Percentiles rank a stretch among this genome's conserved stretches.
Conservation (phyloP, 257 asterid genomes). For the Primulina huaijiensis region DNA sequence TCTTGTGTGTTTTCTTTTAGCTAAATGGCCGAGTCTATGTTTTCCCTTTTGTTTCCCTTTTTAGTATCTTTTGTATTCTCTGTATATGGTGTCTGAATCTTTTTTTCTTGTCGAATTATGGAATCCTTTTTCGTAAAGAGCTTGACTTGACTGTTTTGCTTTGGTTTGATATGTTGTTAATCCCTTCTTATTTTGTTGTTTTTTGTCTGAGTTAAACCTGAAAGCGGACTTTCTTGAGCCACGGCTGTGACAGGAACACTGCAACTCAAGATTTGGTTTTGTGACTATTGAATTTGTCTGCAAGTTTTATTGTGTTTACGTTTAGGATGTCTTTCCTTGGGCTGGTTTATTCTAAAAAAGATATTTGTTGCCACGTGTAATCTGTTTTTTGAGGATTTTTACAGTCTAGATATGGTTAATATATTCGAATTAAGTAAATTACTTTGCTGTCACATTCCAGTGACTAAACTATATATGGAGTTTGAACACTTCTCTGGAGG, state of each 20-base stretch:
- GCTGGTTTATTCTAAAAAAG: neutral
- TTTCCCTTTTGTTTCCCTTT: constrained; percentile 12
- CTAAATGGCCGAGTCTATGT: neutral
- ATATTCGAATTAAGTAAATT: neutral
- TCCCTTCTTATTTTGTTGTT: neutral
- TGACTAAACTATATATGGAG: neutral
- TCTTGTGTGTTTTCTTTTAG: neutral
- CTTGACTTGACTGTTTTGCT: neutral
- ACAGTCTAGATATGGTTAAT: neutral
- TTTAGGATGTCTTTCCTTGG: neutral
- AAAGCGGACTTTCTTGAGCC: neutral
- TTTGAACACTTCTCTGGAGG: neutral
- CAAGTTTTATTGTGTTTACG: neutral
- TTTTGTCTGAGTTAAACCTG: neutral
- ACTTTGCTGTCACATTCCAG: neutral
- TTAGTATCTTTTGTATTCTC: neutral
- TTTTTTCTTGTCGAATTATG: neutral
- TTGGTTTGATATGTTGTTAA: neutral
- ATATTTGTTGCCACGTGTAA: too few relatives aligned
- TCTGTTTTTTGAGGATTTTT: neutral
- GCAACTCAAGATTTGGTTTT: neutral
- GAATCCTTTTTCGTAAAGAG: neutral
- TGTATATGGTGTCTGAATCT: neutral
- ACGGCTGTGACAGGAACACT: neutral
- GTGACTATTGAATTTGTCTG: neutral